A percentile compares a stretch with the other conserved stretches of the same genome.
Evolutionary conservation across 345 rosid genomes (phyloP).

Genomic region (Rhizophora apiculata): DNA sequence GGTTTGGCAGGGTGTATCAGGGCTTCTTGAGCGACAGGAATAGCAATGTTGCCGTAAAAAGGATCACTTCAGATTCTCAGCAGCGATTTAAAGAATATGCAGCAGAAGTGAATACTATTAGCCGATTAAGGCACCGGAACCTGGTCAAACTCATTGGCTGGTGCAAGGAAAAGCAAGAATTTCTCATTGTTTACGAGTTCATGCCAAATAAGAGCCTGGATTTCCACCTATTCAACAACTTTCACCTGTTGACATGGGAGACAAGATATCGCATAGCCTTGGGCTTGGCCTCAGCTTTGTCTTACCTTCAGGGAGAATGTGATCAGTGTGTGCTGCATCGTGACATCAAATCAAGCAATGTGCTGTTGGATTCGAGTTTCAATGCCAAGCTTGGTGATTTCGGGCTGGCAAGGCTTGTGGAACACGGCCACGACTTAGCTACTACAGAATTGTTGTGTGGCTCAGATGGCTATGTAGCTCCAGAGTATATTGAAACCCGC

Average conservation of each 20-base stretch:
- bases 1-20: neutral
- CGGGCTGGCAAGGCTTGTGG: slow-evolving; percentile 33
- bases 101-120: slow-evolving; percentile 4
- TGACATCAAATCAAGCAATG: slow-evolving; percentile 31
- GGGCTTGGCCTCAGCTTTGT: slow-evolving; percentile 15
- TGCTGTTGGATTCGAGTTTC: slow-evolving; percentile 24
- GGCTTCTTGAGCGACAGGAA: neutral
- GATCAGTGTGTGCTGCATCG: slow-evolving; percentile 21
- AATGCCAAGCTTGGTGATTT: slow-evolving; percentile 38
- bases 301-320: neutral
- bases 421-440: slow-evolving; percentile 25
- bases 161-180: slow-evolving; percentile 3
- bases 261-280: slow-evolving; percentile 11
- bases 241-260: slow-evolving; percentile 23
- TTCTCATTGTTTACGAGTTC: neutral
- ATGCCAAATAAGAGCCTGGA: neutral
- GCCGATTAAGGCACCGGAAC: slow-evolving; percentile 6
- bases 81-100: slow-evolving; percentile 5
- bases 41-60: slow-evolving; percentile 3
- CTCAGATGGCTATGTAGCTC: slow-evolving; percentile 32
- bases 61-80: neutral
- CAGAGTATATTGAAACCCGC: neutral
- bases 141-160: slow-evolving; percentile 9
- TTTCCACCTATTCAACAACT: neutral
- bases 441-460: slow-evolving; percentile 23